These are phyloP conservation scores for Dendrocalamus latiflorus DNA, from an alignment of 202 grass and related monocot species.

Conservation along the genomic window DNA sequence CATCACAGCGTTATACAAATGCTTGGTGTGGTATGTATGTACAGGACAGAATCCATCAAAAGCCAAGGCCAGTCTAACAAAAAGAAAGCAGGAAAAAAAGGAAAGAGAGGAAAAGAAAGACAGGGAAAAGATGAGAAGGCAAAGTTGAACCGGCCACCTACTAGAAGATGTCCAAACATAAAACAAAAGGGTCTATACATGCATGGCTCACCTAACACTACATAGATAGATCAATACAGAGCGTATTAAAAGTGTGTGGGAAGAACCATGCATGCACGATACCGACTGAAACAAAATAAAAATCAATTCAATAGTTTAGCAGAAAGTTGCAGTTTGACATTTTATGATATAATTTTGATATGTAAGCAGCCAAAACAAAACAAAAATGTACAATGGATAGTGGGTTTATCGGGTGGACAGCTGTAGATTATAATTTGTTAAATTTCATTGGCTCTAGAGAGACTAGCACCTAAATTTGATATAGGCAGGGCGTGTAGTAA, in stretches of 20 bases:
- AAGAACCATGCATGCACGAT: background rate
- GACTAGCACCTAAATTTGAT: background rate
- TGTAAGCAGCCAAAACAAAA: background rate
- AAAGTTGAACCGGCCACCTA: conserved; percentile 27
- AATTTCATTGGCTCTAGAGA: background rate
- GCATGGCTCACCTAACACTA: conserved; percentile 32
- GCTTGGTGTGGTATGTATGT: background rate
- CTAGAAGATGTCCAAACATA: conserved; percentile 22
- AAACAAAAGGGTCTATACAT: conserved; percentile 27
- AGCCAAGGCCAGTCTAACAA: background rate
- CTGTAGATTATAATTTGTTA: background rate
- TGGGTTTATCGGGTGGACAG: background rate
- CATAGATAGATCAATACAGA: conserved; percentile 13
- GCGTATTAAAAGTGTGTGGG: background rate
- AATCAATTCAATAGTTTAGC: background rate
- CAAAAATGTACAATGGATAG: background rate
- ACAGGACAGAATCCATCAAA: background rate
- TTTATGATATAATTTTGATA: background rate
- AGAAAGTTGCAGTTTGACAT: background rate
- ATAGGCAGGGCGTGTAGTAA: background rate
- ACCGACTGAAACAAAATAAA: background rate
- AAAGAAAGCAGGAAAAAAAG: conserved; percentile 2
- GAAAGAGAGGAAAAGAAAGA: background rate
- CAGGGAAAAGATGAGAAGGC: background rate
- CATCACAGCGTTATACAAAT: background rate